Percentiles rank a stretch among this genome's conserved stretches.
Evolutionary conservation across 2,329 filamentous ascomycete genomes (phyloP).

Genomic region (Nakataea oryzae): DNA sequence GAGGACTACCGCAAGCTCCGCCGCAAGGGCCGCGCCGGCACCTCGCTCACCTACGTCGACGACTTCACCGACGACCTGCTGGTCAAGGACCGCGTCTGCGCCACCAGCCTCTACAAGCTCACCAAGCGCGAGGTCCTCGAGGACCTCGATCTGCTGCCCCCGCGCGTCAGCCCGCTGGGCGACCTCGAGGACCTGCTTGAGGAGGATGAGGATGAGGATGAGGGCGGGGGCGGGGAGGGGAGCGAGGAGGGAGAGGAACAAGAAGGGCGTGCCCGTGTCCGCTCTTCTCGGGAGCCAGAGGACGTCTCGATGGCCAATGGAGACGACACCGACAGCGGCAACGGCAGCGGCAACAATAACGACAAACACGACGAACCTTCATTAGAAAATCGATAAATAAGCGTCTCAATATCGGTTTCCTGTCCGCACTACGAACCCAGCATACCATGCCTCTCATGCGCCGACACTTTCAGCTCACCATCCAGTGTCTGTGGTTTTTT

Average conservation of each 20-base stretch:
- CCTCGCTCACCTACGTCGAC: slow-evolving; percentile 71
- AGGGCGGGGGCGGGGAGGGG: slow-evolving; percentile 11
- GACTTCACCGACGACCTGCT: slow-evolving; percentile 90
- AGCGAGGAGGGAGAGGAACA: slow-evolving; percentile 22
- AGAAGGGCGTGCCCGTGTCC: slow-evolving; percentile 4
- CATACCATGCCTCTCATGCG: background rate
- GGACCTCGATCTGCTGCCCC: slow-evolving; percentile 79
- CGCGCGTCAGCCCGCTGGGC: slow-evolving; percentile 71
- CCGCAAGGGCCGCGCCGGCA: slow-evolving; percentile 63
- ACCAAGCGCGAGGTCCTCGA: slow-evolving; percentile 73
- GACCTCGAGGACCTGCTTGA: slow-evolving; percentile 65
- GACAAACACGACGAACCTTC: background rate
- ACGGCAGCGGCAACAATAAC: background rate
- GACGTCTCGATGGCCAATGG: background rate
- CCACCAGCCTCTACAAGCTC: slow-evolving; percentile 86
- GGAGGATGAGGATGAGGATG: slow-evolving; percentile 39
- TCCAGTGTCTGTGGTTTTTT: too few species aligned
- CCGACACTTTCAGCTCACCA: too few species aligned
- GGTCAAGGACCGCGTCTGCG: slow-evolving; percentile 81
- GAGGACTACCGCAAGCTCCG: slow-evolving; percentile 77
- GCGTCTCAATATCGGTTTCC: background rate
- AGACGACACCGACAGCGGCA: background rate
- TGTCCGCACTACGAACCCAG: background rate
- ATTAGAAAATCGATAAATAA: background rate
- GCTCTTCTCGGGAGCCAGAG: background rate